Conservation (phyloP, 495 filamentous ascomycete genomes). For the Viridothelium virens region DNA sequence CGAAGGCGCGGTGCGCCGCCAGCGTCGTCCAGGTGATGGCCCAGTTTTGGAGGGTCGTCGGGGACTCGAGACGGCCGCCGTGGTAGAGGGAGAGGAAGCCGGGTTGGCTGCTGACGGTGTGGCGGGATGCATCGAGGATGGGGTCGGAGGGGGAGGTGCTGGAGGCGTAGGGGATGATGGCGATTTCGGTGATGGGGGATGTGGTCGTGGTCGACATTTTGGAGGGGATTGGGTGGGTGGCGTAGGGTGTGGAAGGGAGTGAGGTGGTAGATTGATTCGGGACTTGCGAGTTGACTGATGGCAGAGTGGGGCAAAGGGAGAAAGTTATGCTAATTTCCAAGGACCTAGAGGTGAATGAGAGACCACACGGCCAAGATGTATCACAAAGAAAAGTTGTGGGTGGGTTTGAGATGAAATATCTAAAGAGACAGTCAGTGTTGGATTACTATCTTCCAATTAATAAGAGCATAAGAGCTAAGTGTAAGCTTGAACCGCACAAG, state of each 20-base stretch:
- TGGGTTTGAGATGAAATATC: not conserved
- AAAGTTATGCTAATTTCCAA: no score
- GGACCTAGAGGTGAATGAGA: no score
- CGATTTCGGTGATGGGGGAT: constrained; percentile 4
- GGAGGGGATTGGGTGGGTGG: no score
- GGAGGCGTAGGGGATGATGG: not conserved
- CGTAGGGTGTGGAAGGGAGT: no score
- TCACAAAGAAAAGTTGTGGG: not conserved
- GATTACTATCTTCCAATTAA: no score
- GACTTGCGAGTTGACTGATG: no score
- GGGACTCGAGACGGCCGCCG: not conserved
- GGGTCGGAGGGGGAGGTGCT: not conserved
- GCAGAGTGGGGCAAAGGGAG: no score
- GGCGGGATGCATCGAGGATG: not conserved
- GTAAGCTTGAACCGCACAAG: no score
- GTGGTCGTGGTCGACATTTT: not conserved
- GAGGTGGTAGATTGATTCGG: no score
- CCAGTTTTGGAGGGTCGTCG: not conserved
- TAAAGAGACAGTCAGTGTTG: no score
- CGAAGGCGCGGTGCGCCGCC: not conserved
- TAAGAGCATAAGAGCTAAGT: no score
- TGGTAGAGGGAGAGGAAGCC: not conserved
- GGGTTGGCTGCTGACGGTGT: not conserved
- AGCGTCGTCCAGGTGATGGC: not conserved
- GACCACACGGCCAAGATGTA: no score